Base-by-base conservation (phyloP, 768 basidiomycete species). In the Leccinum truebloodii region DNA sequence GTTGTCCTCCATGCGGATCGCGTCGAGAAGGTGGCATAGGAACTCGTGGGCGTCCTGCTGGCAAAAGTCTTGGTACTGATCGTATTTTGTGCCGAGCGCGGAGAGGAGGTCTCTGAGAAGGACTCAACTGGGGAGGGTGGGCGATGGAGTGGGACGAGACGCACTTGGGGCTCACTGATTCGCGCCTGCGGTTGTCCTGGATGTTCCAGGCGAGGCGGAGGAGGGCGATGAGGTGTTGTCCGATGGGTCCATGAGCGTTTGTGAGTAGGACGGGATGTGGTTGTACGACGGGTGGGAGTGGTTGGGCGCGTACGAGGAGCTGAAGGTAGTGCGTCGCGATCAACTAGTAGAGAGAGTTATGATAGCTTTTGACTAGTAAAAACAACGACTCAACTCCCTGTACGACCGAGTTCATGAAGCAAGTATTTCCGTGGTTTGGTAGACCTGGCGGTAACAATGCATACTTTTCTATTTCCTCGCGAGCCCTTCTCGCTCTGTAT, bases 21-120 rank as follows among this genome's bases (percentile, higher is more conserved):
- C 90, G 71, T 97, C 95, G 41, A 97, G 78, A 60, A 98, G 79
- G 63, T 95, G 94, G 35, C 92, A 82, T 26, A 98, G 76, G 63
- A 96, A 89, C 77, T 98, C 95, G 72, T 97, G 95, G 24, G 95
- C 93, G 69, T 98, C 95, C 73, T 97, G 95, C 73, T 98, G 95
- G 8, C 90, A 86, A 72, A 95, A 95, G 69, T 95, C 95, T 50
- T 92, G 85, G 68, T 97, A 98, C 68, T 98, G 95, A 64, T 94
- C 93, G 71, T 95, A 91, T 75, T 96, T 97, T 65, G 80, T 79
- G 3, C 94, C 90, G 16, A 97, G 77, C 12, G 83, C 80, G 30
- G 79, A 71, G 18, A 96, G 75, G 44, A 96, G 69, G 7, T 81
- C 79, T 67, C 90, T 91, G 66, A 3, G 20, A 3, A 6, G 6